Evolutionary conservation across 805 yeast genomes (phyloP).

Genomic region (Myxozyma mucilagina): DNA sequence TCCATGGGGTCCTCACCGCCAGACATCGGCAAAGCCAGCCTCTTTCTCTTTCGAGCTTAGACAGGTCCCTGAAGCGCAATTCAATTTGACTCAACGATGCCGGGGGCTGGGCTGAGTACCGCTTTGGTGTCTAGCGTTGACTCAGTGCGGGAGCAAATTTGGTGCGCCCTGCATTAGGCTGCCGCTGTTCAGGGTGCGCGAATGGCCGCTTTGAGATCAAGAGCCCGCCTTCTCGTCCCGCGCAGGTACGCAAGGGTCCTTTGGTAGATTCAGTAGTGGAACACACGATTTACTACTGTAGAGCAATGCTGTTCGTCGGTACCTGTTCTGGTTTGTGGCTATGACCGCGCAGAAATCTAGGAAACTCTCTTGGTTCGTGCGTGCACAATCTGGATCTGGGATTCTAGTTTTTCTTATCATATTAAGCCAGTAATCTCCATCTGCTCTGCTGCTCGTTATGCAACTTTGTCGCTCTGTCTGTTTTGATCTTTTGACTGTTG

Average conservation of each 20-base stretch:
- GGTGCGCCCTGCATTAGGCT: not conserved
- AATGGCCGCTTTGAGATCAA: not conserved
- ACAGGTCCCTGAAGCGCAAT: too few species aligned
- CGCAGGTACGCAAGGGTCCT: too few species aligned
- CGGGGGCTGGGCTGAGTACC: not conserved
- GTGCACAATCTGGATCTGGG: too few species aligned
- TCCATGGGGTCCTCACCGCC: too few species aligned
- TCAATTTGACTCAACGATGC: not conserved
- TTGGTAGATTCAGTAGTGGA: too few species aligned
- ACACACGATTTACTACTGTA: too few species aligned
- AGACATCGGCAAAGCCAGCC: too few species aligned
- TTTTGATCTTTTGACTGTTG: not conserved
- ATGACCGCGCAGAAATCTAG: too few species aligned
- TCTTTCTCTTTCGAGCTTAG: too few species aligned
- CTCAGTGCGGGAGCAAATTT: not conserved
- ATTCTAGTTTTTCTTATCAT: not conserved
- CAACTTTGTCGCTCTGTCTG: not conserved
- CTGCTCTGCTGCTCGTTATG: not conserved
- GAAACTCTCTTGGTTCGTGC: too few species aligned
- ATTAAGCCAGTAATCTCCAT: not conserved
- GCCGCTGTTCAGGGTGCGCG: not conserved
- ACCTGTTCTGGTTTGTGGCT: too few species aligned
- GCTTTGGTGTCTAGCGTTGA: not conserved
- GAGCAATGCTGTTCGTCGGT: too few species aligned
- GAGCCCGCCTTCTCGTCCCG: constrained; percentile 4